phyloP scores from a whole-genome alignment of 139 green algal species.

The Chlorella sorokiniana region DNA sequence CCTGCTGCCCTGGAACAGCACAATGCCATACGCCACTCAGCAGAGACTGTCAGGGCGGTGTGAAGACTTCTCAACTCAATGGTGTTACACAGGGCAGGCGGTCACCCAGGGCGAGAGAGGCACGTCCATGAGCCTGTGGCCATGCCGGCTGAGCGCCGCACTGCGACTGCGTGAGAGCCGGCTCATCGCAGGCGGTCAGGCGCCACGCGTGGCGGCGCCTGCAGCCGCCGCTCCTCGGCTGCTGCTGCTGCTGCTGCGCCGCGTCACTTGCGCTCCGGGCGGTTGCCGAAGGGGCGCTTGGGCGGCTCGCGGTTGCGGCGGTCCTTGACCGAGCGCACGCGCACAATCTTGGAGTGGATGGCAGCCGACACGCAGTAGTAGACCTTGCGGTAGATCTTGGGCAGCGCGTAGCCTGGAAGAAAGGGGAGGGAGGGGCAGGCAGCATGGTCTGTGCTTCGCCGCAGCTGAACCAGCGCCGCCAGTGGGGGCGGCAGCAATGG shows the following conservation, averaged over 20 bases:
- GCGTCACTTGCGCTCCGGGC: constrained; percentile 6
- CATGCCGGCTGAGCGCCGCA: background rate
- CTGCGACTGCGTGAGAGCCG: background rate
- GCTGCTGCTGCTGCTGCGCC: constrained; percentile 27
- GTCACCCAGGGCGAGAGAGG: too few species aligned
- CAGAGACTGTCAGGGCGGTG: too few species aligned
- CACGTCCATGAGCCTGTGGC: background rate
- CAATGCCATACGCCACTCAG: too few species aligned
- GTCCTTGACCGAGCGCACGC: constrained; percentile 89
- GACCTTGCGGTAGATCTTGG: constrained; percentile 99
- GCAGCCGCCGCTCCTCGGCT: constrained; percentile 20
- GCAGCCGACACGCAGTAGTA: constrained; percentile 99
- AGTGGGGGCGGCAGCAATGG: too few species aligned
- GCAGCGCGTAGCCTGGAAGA: constrained; percentile 89
- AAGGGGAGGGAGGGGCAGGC: background rate
- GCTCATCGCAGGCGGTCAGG: background rate
- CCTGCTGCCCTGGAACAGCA: too few species aligned
- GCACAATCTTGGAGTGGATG: constrained; percentile 99
- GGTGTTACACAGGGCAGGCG: constrained; percentile 5
- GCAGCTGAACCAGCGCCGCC: background rate
- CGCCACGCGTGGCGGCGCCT: background rate
- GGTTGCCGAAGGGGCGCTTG: constrained; percentile 15
- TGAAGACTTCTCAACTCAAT: too few species aligned
- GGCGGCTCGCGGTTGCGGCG: constrained; percentile 93
- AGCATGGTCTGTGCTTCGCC: background rate